Evolutionary conservation across 169 alveolate genomes (phyloP).

Genomic region (Blepharisma undulans): DNA sequence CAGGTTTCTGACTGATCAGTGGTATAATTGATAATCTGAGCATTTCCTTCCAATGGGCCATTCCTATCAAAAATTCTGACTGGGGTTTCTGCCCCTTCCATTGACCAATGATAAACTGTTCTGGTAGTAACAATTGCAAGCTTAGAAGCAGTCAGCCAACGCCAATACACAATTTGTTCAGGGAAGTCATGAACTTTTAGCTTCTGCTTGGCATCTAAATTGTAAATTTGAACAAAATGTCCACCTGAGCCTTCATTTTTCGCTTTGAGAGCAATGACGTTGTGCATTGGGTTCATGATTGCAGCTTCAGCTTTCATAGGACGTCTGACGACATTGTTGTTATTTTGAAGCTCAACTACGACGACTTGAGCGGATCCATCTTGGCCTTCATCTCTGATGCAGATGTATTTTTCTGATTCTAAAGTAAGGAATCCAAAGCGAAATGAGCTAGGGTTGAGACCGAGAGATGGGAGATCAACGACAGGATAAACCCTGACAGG

Average conservation of each 20-base stretch:
- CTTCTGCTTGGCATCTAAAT: conserved; percentile 93
- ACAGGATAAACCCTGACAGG: not conserved
- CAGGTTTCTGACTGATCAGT: conserved; percentile 90
- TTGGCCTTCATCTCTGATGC: conserved; percentile 87
- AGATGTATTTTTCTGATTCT: conserved; percentile 91
- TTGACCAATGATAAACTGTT: conserved; percentile 91
- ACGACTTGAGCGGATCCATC: conserved; percentile 86
- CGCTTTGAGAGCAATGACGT: conserved; percentile 95
- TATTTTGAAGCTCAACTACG: conserved; percentile 83
- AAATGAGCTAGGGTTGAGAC: conserved; percentile 85
- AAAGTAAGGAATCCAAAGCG: conserved; percentile 88
- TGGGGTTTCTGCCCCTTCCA: conserved; percentile 83
- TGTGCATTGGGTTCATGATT: conserved; percentile 93
- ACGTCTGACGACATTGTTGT: conserved; percentile 87
- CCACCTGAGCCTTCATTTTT: conserved; percentile 63
- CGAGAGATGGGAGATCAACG: conserved; percentile 58
- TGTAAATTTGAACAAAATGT: conserved; percentile 89
- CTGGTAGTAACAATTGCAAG: conserved; percentile 93
- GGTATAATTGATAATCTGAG: conserved; percentile 92
- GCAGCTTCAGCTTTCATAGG: conserved; percentile 97
- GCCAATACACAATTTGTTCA: conserved; percentile 93
- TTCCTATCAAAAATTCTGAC: conserved; percentile 89
- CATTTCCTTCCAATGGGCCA: conserved; percentile 85
- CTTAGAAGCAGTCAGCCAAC: conserved; percentile 89
- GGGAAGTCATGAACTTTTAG: conserved; percentile 90